Base-by-base conservation (phyloP, 2,329 filamentous ascomycete genomes). In the Phialocephala subalpina region DNA sequence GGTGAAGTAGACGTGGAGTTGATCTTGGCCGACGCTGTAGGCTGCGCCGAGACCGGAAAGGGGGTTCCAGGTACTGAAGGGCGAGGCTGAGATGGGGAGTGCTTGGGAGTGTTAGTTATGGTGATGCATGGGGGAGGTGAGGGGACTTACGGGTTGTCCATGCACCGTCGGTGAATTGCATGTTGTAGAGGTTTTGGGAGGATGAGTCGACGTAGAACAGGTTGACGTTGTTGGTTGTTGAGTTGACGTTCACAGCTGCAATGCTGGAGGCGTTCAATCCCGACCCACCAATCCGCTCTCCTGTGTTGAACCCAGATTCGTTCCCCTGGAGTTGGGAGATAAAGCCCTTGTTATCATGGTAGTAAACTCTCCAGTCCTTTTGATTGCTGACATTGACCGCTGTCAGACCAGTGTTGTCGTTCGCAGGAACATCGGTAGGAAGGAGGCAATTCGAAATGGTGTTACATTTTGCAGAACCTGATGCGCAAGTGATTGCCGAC, bases 351-450 rank as follows among this genome's bases (percentile, higher is more conserved):
- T 65, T 25, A 45, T 73, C 71, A 22, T 69, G 62, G 42, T 70
- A 72, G 49, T 70, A 72, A 3, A 73, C 68, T 22, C 70, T 62
- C 71, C 71, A 73, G 62, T 72, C 68, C 53, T 72, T 66, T 2
- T 67, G 65, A 6, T 71, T 58, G 53, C 65, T 67, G 20, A 73
- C 70, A 49, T 69, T 73, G 1, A 73, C 67, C 38, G 67, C 71
- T 22, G 71, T 60, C 1, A 73, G 62, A 3, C 68, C 71, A 1
- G 70, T 73, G 20, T 61, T 62, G 42, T 67, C 64, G 45, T 53
- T 63, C 8, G 65, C 38, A 7, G 71, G 60, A 12, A 67, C 53
- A 14, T 60, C 53, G 18, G 67, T 69, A 9, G 67, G 66, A 18
- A 72, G 57, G 4, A 63, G 49, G 18, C 49, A 62, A 42, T 68